phyloP scores from a whole-genome alignment of 441 rosid genomes.

The Arabidopsis hybrid region DNA sequence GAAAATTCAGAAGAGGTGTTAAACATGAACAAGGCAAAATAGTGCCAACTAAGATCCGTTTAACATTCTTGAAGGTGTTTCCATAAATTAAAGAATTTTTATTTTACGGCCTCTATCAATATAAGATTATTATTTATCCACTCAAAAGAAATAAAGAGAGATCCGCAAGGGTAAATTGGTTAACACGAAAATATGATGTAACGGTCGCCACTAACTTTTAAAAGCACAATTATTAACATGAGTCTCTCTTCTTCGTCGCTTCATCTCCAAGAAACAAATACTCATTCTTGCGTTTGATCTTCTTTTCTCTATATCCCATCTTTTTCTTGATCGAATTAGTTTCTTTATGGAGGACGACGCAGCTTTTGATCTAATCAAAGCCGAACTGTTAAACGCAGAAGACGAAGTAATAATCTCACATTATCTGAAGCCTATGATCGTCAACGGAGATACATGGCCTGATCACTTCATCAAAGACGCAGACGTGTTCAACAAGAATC shows the following conservation, averaged over 20 bases:
- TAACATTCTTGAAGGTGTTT: too few relatives aligned
- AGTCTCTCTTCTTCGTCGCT: background rate
- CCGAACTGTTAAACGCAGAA: background rate
- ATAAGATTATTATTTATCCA: too few relatives aligned
- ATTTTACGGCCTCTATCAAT: too few relatives aligned
- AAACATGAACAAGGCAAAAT: too few relatives aligned
- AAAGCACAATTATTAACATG: background rate
- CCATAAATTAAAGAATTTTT: too few relatives aligned
- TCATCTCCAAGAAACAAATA: constrained; percentile 9
- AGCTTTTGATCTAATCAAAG: background rate
- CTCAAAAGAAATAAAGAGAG: too few relatives aligned
- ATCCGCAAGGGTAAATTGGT: background rate
- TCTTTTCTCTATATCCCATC: background rate
- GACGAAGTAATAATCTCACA: background rate
- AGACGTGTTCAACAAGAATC: constrained; percentile 29
- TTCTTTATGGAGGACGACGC: background rate
- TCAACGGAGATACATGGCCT: background rate
- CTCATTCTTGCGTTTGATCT: constrained; percentile 3
- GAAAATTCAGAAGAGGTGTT: too few relatives aligned
- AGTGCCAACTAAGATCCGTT: too few relatives aligned
- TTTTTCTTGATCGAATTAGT: background rate
- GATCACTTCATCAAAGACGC: background rate
- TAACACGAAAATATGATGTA: background rate
- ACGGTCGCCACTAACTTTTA: background rate
- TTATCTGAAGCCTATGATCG: constrained; percentile 13